Evolutionary conservation across 1,284 basidiomycete genomes (phyloP), one percentile per base, ranked within the genome.

Genomic region (Wallemia mellicola): DNA sequence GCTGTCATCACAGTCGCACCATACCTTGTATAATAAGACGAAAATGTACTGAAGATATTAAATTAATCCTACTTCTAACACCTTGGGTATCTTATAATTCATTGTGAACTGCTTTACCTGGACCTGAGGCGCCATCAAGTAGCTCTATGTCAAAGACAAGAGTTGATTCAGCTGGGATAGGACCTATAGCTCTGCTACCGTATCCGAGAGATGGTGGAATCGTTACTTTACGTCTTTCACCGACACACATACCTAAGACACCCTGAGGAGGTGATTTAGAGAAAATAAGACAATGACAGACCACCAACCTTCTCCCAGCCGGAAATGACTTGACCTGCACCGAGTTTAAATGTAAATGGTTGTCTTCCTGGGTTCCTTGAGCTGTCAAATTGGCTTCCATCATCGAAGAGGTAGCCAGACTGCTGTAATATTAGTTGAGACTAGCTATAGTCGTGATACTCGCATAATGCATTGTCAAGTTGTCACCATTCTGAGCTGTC

Each of bases 221-320:
- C 22, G 81, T 86, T 63, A 95, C 76, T n/a, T 76, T 85, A 56
- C 91, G 81, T 75, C 88, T 89, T 74, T 96, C 91, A 61, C 79
- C 76, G 30, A 85, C 68, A 69, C 91, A 95, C 83, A 94, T 91
- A 65, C 38, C 38, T 48, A 48, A n/a, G 5, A 48, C 38, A n/a
- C 38, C 38, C 81, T 71, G 14, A 24, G 24, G 55, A 25, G 55
- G 5, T 26, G 7, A 24, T 7, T 5, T 19, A 11, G 14, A 64
- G 61, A 58, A 11, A 30, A n/a, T 33, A 55, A 5, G 24, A 58
- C 2, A 22, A 17, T 9, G 24, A 7, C 11, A 27, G 27, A 2
- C n/a, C 24, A 25, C 66, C 61, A 17, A 66, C 65, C 38, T 63
- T 59, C 60, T 66, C 66, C 70, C 66, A 66, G 59, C 70, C 86